phyloP scores from a whole-genome alignment of 225 moss, liverwort and hornwort genomes.

The Pleurozium schreberi region DNA sequence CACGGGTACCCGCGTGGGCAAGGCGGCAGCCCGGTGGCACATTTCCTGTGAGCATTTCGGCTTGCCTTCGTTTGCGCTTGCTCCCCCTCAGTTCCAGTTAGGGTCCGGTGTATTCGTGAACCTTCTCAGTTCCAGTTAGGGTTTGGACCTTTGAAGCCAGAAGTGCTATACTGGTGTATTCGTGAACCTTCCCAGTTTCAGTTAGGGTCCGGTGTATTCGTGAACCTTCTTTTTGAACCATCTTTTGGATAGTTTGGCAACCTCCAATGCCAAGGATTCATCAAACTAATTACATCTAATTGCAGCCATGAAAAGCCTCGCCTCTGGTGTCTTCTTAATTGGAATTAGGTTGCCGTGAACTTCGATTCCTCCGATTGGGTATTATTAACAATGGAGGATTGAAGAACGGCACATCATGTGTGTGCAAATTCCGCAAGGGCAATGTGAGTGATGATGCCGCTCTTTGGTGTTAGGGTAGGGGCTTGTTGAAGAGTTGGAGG shows the following conservation, averaged over 20 bases:
- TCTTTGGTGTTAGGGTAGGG: background rate
- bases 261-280: background rate
- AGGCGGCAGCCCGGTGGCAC: background rate
- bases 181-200: too few species aligned
- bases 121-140: too few species aligned
- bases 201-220: too few species aligned
- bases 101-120: too few species aligned
- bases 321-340: background rate
- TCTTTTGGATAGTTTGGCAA: background rate
- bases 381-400: background rate
- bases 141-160: background rate
- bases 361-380: background rate
- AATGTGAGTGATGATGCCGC: background rate
- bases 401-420: background rate
- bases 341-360: background rate
- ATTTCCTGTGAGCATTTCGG: too few species aligned
- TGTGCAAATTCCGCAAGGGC: background rate
- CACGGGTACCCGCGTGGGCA: background rate
- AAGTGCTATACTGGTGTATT: background rate
- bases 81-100: too few species aligned
- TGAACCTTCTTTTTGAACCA: background rate
- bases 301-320: background rate
- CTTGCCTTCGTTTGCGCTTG: background rate
- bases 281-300: background rate
- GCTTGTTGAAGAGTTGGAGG: background rate